A percentile compares a stretch with the other conserved stretches of the same genome.
These are phyloP conservation scores for Dittrichia graveolens DNA, from an alignment of 129 eudicot genomes.

Conservation along the genomic window DNA sequence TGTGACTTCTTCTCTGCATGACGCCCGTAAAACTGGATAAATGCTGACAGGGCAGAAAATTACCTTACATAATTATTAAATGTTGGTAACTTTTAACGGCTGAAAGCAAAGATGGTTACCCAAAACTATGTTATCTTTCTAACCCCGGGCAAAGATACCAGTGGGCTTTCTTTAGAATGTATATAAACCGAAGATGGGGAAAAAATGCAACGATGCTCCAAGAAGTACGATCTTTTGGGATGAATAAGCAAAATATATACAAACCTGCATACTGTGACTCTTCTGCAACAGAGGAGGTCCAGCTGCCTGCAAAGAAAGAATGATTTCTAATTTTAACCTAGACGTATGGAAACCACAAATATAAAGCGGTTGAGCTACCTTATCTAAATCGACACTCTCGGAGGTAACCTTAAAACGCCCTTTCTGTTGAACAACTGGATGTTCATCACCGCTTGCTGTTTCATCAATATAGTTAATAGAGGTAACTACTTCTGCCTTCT, in stretches of 20 bases:
- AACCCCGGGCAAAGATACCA: background rate
- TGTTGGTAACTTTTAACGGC: background rate
- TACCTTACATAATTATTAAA: background rate
- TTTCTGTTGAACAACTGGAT: slow-evolving; percentile 76
- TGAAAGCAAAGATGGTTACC: background rate
- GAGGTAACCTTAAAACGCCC: slow-evolving; percentile 98
- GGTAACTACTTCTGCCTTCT: slow-evolving; percentile 4
- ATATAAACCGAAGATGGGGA: background rate
- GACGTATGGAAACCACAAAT: background rate
- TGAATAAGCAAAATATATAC: slow-evolving; percentile 15
- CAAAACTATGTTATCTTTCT: background rate
- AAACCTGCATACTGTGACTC: slow-evolving; percentile 90
- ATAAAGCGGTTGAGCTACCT: slow-evolving; percentile 40
- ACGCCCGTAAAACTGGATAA: background rate
- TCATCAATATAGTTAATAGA: slow-evolving; percentile 11
- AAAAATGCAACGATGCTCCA: background rate
- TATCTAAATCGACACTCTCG: slow-evolving; percentile 74
- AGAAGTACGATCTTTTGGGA: background rate
- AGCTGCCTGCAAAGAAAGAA: slow-evolving; percentile 43
- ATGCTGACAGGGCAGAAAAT: background rate
- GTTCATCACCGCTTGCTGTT: slow-evolving; percentile 63
- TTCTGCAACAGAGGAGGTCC: slow-evolving; percentile 58
- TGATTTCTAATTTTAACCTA: slow-evolving; percentile 19
- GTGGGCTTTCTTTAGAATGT: background rate
- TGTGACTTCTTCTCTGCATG: background rate